Base-by-base conservation (phyloP, 352 stramenopile genomes). In the Thraustochytrium sp. region DNA sequence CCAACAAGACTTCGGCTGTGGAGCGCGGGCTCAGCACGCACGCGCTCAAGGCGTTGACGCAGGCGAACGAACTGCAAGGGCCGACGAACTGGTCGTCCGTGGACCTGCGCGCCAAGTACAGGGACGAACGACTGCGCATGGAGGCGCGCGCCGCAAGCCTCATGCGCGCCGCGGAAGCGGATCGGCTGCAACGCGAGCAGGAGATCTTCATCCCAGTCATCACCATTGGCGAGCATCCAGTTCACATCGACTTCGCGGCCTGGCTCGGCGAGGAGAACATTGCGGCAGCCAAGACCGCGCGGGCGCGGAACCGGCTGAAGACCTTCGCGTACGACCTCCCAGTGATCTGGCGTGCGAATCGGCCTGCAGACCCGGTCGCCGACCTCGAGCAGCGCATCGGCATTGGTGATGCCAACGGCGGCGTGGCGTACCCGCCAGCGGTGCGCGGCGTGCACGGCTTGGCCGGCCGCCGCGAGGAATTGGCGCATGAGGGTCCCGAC, bases 41-140 rank as follows among this genome's bases (percentile, higher is more conserved):
- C n/a, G 68, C 68, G 29, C 68, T 80, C 18, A 80, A 80, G 31
- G 53, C 68, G 4, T 34, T 80, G 42, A 64, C 48, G 37, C 68
- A 68, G 44, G 68, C 48, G 11, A 72, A 80, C 31, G 68, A 80
- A 34, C 38, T 80, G 26, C 68, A 80, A 63, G 68, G 68, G 8
- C 68, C 68, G 18, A 80, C 68, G 37, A 80, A 80, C 51, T 80
- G 68, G 68, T 42, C 53, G 5, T 80, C 68, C 34, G 68, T 64
- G 23, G 68, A 80, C 68, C 37, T 80, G 23, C 13, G 68, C 9
- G 31, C 26, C 9, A 80, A 80, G 38, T 80, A 80, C 31, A 9
- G 68, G 1, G 46, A 63, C 31, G 68, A 80, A 31, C 26, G 63
- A 26, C 48, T 75, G 31, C 68, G 68, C 51, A 80, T 21, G 16